A percentile compares a stretch with the other conserved stretches of the same genome.
These are phyloP conservation scores for Sporothrix phasma DNA, from an alignment of 2,329 filamentous ascomycete genomes.

Conservation along the genomic window DNA sequence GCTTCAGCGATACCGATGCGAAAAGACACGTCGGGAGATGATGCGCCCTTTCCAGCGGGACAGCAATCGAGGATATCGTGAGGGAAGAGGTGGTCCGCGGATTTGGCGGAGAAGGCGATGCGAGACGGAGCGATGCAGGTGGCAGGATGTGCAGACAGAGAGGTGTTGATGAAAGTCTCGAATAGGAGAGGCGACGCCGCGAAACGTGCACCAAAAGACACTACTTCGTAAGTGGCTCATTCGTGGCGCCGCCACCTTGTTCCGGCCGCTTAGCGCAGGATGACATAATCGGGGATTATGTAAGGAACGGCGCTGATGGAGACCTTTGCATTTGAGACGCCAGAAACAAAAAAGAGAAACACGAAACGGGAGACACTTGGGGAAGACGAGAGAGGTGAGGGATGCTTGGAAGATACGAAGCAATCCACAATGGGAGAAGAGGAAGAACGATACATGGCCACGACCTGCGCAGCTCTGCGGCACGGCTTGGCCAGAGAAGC, in stretches of 20 bases:
- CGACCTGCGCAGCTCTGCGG: too few species aligned
- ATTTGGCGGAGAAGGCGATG: not conserved
- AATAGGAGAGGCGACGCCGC: conserved; percentile 1
- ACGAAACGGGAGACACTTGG: not conserved
- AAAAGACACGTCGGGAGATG: not conserved
- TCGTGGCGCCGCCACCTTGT: not conserved
- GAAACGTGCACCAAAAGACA: not conserved
- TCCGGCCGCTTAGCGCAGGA: not conserved
- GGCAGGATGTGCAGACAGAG: too few species aligned
- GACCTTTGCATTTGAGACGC: not conserved
- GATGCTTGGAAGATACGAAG: too few species aligned
- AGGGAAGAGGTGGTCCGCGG: not conserved
- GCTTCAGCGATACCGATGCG: not conserved
- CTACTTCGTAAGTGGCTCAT: not conserved
- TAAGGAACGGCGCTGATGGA: not conserved
- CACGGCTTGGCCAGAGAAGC: too few species aligned
- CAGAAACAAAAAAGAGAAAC: too few species aligned
- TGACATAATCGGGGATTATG: conserved; percentile 3
- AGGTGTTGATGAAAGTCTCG: not conserved
- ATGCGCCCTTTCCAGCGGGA: not conserved
- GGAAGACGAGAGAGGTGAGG: too few species aligned
- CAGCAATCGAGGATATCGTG: not conserved
- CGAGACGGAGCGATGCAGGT: not conserved
- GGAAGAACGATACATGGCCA: too few species aligned
- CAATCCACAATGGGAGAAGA: too few species aligned